Percentiles rank a stretch among this genome's conserved stretches.
These are phyloP conservation scores for Angomonas desouzai DNA, from an alignment of 208 protist genomes.

Conservation along the genomic window DNA sequence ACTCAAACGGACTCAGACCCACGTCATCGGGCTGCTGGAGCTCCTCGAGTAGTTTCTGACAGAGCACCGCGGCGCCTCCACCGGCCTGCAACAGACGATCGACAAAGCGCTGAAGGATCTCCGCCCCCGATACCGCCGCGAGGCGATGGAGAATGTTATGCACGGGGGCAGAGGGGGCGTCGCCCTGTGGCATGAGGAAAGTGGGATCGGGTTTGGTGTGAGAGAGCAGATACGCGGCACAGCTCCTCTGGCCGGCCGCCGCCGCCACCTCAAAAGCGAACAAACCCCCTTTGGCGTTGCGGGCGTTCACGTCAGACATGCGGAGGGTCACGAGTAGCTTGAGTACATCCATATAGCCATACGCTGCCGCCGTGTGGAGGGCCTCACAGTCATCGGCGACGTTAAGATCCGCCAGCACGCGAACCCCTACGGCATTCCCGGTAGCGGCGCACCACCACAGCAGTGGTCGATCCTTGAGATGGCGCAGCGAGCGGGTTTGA, in stretches of 20 bases:
- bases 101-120: slow-evolving; percentile 41
- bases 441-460: slow-evolving; percentile 68
- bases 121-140: slow-evolving; percentile 36
- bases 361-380: slow-evolving; percentile 53
- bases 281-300: slow-evolving; percentile 23
- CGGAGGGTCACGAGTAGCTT: slow-evolving; percentile 65
- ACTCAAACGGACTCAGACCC: slow-evolving; percentile 68
- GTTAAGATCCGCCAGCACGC: slow-evolving; percentile 74
- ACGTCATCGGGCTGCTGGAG: slow-evolving; percentile 40
- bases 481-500: slow-evolving; percentile 29
- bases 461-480: slow-evolving; percentile 20
- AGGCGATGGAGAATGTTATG: slow-evolving; percentile 34
- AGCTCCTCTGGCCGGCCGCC: slow-evolving; percentile 31
- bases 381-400: slow-evolving; percentile 60
- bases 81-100: slow-evolving; percentile 26
- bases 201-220: slow-evolving; percentile 30
- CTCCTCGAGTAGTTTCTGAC: slow-evolving; percentile 27
- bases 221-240: slow-evolving; percentile 49
- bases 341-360: slow-evolving; percentile 39
- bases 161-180: neutral
- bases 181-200: neutral
- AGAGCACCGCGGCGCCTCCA: slow-evolving; percentile 24
- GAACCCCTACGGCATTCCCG: slow-evolving; percentile 63
- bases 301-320: slow-evolving; percentile 49
- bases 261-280: slow-evolving; percentile 73